These are phyloP conservation scores for Lachancea sp. DNA, from an alignment of 805 yeast genomes.

Conservation along the genomic window DNA sequence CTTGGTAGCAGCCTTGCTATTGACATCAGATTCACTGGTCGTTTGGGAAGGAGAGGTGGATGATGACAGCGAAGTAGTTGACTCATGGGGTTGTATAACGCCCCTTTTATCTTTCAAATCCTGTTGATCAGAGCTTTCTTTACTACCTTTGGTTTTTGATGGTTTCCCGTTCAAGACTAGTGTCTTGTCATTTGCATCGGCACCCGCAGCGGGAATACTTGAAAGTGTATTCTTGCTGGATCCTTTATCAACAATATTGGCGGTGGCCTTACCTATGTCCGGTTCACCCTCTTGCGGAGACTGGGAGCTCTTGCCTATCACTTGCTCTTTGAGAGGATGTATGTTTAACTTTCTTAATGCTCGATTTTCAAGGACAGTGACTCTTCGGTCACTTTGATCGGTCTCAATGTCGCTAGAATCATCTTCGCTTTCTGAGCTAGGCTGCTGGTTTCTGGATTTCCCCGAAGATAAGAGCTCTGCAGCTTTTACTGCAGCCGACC, in stretches of 20 bases:
- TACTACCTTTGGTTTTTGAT: too few relatives aligned
- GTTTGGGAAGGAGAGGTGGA: too few relatives aligned
- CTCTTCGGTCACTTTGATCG: conserved; percentile 13
- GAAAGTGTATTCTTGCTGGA: not conserved
- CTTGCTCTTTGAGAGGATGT: conserved; percentile 18
- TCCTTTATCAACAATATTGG: not conserved
- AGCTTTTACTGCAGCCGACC: conserved; percentile 29
- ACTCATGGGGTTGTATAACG: too few relatives aligned
- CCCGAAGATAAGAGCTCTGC: conserved; percentile 23
- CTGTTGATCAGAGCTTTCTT: not conserved
- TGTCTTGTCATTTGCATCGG: not conserved
- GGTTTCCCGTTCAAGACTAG: not conserved
- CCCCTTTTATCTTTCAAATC: not conserved
- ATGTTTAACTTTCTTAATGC: conserved; percentile 15
- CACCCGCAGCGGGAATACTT: not conserved
- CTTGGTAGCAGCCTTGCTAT: not conserved
- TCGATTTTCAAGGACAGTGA: conserved; percentile 15
- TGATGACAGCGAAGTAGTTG: too few relatives aligned
- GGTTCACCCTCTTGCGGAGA: not conserved
- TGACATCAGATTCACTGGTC: not conserved
- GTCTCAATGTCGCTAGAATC: conserved; percentile 17
- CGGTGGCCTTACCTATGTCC: not conserved
- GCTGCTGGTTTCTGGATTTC: conserved; percentile 7
- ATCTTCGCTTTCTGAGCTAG: conserved; percentile 4
- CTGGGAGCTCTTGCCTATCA: conserved; percentile 4